Base-by-base conservation (phyloP, 352 stramenopile species). In the Phytophthora kernoviae region DNA sequence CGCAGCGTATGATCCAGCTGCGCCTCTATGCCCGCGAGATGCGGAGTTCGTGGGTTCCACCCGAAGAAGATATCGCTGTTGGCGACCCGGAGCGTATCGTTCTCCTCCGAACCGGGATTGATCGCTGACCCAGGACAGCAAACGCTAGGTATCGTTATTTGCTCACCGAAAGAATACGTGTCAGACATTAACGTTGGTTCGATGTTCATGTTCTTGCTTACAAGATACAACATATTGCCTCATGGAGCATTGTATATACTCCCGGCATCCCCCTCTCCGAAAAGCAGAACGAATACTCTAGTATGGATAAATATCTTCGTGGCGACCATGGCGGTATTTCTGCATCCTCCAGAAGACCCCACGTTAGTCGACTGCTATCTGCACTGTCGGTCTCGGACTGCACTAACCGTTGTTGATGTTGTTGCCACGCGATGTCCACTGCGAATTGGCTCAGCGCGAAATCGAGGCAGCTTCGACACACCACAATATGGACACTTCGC, bases 1-100 rank as follows among this genome's bases (percentile, higher is more conserved):
- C 63, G 4, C 36, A 57, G 11, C 54, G 44, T 2, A 88, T 88
- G 75, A 63, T 65, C 11, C 44, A 74, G 43, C 51, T 86, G 49
- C 53, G 62, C 18, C 39, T 59, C 18, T 75, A 63, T 53, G 62
- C 67, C 2, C 46, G 58, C 4, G 12, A 70, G 37, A 43, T 55
- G 33, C 49, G 62, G 12, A 65, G 57, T 33, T 58, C 47, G 1
- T 70, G 62, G 62, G 24, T 70, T 36, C 62, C 62, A 12, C 54
- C 54, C 4, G 62, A 70, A 42, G 56, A 56, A 34, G 62, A 70
- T 49, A 65, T 65, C 37, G 62, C 62, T 39, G 62, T 70, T 9
- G 62, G 62, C 4, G 62, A 70, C 37, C 62, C 62, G 11, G 62
- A 70, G 46, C 61, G 61, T 4, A 56, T 65, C 18, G 21, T 41